Evolutionary conservation across 192 early-diverging fungal species (phyloP), one percentile per base, ranked within the genome.

Genomic region (Mortierella hygrophila): DNA sequence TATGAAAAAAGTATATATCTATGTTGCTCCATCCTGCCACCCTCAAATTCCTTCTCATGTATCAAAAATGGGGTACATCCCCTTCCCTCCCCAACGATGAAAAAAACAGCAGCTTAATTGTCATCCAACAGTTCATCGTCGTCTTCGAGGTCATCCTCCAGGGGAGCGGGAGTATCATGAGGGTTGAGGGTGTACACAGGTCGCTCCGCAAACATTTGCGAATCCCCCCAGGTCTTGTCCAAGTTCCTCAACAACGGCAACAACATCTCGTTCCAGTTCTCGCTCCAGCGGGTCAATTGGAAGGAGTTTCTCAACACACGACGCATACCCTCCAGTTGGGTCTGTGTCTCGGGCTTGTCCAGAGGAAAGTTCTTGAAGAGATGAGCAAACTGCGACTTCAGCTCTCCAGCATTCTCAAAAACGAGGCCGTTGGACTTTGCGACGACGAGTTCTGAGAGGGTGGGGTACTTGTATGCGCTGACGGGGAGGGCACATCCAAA

Each of bases 401-500:
- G 29, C 57, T 86, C 84, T 60, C 40, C 49, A 1, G 84, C 70
- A 40, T 70, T 78, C 68, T 86, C 84, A 75, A 86, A 86, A 65
- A 86, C 75, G 42, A 86, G 44, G 18, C 84, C 84, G 42, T 86
- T 86, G 23, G 79, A 77, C 44, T 86, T 86, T 16, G 78, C 75
- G 6, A 86, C 76, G 11, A 86, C 84, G 6, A 86, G 35, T 26
- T 86, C 84, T 23, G 79, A 54, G 11, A 86, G 75, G n/a, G 84
- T 68, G n/a, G 79, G 79, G 47, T 86, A 86, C 11, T 77, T 86
- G 79, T 78, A 86, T 1, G 97, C 96, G 87, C 95, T 96, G 47
- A 97, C 97, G 8, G 98, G 97, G 20, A 97, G 82, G 6, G 96
- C 97, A 87, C 96, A 98, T 23, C 98, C 98, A 93, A 99, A 97